Conservation (phyloP, 2,329 filamentous ascomycete genomes). For the Epichloe gansuensis region DNA sequence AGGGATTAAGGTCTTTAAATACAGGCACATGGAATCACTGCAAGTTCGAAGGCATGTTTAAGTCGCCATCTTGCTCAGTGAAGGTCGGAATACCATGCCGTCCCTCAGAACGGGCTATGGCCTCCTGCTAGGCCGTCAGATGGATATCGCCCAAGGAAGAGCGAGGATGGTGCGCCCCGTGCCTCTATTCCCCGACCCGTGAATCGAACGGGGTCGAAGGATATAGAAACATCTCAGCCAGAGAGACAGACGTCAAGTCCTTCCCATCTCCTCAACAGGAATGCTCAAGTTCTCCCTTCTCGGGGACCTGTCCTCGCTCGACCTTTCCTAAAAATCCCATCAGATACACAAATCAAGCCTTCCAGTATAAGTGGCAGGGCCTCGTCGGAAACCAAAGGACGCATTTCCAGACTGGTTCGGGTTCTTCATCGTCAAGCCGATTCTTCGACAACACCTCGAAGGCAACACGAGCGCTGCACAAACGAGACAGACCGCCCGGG, state of each 20-base stretch:
- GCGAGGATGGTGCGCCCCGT: slow-evolving; percentile 12
- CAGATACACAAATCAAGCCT: slow-evolving; percentile 29
- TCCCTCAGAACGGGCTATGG: slow-evolving; percentile 28
- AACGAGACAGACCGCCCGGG: not conserved
- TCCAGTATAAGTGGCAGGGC: slow-evolving; percentile 25
- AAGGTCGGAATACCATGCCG: slow-evolving; percentile 29
- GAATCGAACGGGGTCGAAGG: slow-evolving; percentile 12
- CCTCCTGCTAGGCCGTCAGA: slow-evolving; percentile 27
- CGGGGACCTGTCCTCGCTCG: slow-evolving; percentile 16
- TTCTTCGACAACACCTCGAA: slow-evolving; percentile 27
- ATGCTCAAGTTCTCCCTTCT: slow-evolving; percentile 12
- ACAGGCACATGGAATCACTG: not conserved
- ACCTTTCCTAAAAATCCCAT: slow-evolving; percentile 10
- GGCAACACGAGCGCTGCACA: not conserved
- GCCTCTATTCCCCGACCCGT: slow-evolving; percentile 13
- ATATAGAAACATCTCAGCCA: slow-evolving; percentile 9
- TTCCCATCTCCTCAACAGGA: slow-evolving; percentile 11
- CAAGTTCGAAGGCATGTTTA: slow-evolving; percentile 10
- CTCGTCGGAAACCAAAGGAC: slow-evolving; percentile 19
- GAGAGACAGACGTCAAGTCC: slow-evolving; percentile 9
- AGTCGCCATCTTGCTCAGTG: slow-evolving; percentile 7
- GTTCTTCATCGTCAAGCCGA: slow-evolving; percentile 21
- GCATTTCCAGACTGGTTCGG: slow-evolving; percentile 21
- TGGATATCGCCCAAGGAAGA: slow-evolving; percentile 18
- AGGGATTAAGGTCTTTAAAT: not conserved